Base-by-base conservation (phyloP, 495 filamentous ascomycete species). In the Daldinia vernicosa region DNA sequence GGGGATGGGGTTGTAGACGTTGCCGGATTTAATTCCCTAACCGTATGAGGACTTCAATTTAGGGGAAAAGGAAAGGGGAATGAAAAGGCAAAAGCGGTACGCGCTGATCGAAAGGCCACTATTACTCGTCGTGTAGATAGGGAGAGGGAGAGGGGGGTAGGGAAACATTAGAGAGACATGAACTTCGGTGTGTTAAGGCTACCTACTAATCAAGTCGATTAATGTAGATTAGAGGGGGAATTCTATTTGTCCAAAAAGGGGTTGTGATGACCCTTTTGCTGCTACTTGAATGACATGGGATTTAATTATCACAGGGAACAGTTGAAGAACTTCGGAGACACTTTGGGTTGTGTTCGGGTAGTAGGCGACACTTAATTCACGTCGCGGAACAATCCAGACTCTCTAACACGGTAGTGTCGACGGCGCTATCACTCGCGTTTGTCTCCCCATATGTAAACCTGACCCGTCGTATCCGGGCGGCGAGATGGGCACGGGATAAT, bases 281-380 rank as follows among this genome's bases (percentile, higher is more conserved):
- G 45, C 45, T 53, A 45, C 52, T 60, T 47, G 28, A 58, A 59
- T 59, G 54, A 64, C 69, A 63, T 30, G 63, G 52, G 47, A 60
- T 67, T 59, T 40, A 60, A 67, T 67, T 67, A 64, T 60, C 69
- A 60, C 59, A 60, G 39, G 59, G 54, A 47, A 67, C 33, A 28
- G 57, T 43, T 22, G 24, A 62, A 40, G 55, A 32, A 39, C 26
- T 33, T 72, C 70, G 65, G 60, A 52, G 22, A 62, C 57, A 65
- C 60, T 61, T 69, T 64, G 40, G 60, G 56, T 72, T 57, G 65
- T 61, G 66, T 39, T 69, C 52, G 64, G 69, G 63, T 67, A 64
- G 39, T 27, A 72, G 60, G 60, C 45, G 14, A 51, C 54, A 68
- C 51, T 33, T 56, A 57, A 56, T 50, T 63, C 60, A 51, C 28